A percentile compares a stretch with the other conserved stretches of the same genome.
Evolutionary conservation across 371 early-diverging fungal species (phyloP).

Genomic region (Hamiltosporidium magnivora): DNA sequence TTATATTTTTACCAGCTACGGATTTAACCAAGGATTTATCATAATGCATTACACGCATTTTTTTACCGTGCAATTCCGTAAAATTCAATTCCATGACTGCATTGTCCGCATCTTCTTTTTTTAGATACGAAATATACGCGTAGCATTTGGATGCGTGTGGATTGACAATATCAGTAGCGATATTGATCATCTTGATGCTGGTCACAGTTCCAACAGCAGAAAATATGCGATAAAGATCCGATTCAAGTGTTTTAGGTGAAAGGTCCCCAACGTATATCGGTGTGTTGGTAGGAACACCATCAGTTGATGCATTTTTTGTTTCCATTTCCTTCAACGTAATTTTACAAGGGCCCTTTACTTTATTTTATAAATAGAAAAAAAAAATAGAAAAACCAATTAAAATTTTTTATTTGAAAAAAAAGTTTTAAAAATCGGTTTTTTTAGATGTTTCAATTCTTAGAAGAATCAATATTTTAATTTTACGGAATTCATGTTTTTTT

Average conservation of each 20-base stretch:
- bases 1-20: constrained; percentile 35
- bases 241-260: constrained; percentile 32
- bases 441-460: too few species aligned
- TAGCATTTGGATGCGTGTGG: constrained; percentile 23
- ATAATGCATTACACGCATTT: constrained; percentile 42
- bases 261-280: constrained; percentile 49
- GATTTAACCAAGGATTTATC: constrained; percentile 13
- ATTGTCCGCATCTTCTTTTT: constrained; percentile 31
- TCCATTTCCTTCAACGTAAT: too few species aligned
- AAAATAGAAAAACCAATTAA: too few species aligned
- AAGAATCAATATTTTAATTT: too few species aligned
- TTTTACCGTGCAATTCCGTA: constrained; percentile 33
- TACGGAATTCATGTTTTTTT: too few species aligned
- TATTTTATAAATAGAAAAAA: too few species aligned
- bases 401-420: too few species aligned
- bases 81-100: constrained; percentile 48
- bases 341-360: too few species aligned
- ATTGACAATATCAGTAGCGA: neutral
- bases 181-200: constrained; percentile 26
- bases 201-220: constrained; percentile 26
- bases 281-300: neutral
- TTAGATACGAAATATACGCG: constrained; percentile 50
- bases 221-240: constrained; percentile 49
- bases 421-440: too few species aligned
- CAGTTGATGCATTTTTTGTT: too few species aligned